Evolutionary conservation across 78 protist species (phyloP).

Genomic region (Dictyostelium purpureum): DNA sequence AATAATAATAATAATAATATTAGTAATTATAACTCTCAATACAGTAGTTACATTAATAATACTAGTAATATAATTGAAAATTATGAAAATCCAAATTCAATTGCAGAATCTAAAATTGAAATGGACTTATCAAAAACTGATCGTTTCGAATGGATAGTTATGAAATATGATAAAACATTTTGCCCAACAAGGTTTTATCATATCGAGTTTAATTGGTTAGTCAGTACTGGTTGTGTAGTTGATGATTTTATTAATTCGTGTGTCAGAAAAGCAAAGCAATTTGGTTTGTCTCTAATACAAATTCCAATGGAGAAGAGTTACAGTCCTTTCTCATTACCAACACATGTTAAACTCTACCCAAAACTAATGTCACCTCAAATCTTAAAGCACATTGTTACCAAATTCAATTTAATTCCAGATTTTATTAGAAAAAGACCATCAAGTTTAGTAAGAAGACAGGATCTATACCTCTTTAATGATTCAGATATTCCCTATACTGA

Average conservation of each 20-base stretch:
- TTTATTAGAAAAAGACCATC: slow-evolving; percentile 31
- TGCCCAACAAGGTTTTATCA: slow-evolving; percentile 65
- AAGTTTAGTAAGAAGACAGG: slow-evolving; percentile 26
- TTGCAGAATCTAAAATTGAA: slow-evolving; percentile 48
- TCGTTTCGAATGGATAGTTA: slow-evolving; percentile 77
- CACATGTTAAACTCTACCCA: slow-evolving; percentile 22
- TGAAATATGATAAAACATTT: slow-evolving; percentile 75
- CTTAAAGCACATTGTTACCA: slow-evolving; percentile 3
- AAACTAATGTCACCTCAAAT: slow-evolving; percentile 29
- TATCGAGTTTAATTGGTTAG: slow-evolving; percentile 78
- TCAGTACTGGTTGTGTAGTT: slow-evolving; percentile 84
- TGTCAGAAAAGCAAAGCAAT: slow-evolving; percentile 69
- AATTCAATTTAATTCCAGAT: slow-evolving; percentile 50
- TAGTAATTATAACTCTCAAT: not conserved
- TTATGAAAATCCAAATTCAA: slow-evolving; percentile 70
- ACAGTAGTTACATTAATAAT: not conserved
- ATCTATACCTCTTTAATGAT: slow-evolving; percentile 52
- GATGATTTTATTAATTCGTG: slow-evolving; percentile 69
- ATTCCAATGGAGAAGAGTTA: slow-evolving; percentile 78
- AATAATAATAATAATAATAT: not conserved
- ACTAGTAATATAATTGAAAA: not conserved
- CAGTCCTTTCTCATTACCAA: slow-evolving; percentile 59
- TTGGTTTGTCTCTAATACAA: slow-evolving; percentile 68
- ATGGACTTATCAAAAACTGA: slow-evolving; percentile 78
- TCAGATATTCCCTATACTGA: slow-evolving; percentile 40